Percentiles rank a stretch among this genome's conserved stretches.
phyloP scores from a whole-genome alignment of 176 grass and related monocot genomes.

The Aegilops tauschii region DNA sequence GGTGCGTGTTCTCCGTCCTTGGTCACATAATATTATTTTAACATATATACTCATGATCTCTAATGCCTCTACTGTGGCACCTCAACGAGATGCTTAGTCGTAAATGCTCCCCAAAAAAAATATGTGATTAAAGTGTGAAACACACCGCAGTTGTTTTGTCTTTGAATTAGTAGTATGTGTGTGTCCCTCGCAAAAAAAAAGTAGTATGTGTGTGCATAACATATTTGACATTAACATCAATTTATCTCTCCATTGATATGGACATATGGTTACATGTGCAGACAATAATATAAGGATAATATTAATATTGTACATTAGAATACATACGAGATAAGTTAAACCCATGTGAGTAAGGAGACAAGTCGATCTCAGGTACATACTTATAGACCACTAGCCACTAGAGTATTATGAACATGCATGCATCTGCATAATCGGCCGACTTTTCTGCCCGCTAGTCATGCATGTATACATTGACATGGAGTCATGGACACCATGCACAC shows the following conservation, averaged over 20 bases:
- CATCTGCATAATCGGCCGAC: not conserved
- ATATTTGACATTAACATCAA: not conserved
- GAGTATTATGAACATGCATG: slow-evolving; percentile 18
- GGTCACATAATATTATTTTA: too few relatives aligned
- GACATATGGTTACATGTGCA: not conserved
- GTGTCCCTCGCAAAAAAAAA: too few relatives aligned
- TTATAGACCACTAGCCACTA: not conserved
- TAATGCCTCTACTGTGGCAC: too few relatives aligned
- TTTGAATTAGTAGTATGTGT: not conserved
- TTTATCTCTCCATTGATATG: not conserved
- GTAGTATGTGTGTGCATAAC: not conserved
- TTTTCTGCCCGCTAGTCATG: not conserved
- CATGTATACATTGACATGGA: not conserved
- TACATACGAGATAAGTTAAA: not conserved
- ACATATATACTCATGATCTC: too few relatives aligned
- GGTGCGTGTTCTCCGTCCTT: too few relatives aligned
- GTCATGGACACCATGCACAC: slow-evolving; percentile 4
- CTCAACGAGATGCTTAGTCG: too few relatives aligned
- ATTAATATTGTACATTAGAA: not conserved
- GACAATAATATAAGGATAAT: not conserved
- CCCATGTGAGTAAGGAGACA: not conserved
- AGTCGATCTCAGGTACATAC: too few relatives aligned
- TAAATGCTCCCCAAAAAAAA: not conserved
- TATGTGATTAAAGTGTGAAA: not conserved
- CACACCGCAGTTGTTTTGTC: not conserved